Evolutionary conservation across 2,329 filamentous ascomycete genomes (phyloP), one percentile per base, ranked within the genome.

Genomic region (Graphilbum ipis-grandicollis): DNA sequence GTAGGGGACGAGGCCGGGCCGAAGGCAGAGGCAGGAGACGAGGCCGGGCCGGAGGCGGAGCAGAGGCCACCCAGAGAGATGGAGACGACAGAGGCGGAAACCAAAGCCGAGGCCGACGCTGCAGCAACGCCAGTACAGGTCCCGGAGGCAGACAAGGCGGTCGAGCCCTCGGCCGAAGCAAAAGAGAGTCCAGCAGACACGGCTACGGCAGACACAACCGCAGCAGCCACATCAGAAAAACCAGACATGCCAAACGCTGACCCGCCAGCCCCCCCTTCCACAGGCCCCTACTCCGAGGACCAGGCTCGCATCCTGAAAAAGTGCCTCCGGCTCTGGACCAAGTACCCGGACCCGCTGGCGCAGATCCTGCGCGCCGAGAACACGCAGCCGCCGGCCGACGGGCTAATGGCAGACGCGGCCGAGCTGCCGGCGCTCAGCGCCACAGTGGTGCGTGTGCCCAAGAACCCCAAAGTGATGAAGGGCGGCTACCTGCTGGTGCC

Each of bases 401-500:
- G 79, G 14, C 54, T 67, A 32, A 54, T 61, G 4, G 49, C 58
- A 0, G 62, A 65, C 45, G 58, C 53, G 51, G 62, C 56, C 17
- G 54, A 56, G 10, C 62, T 62, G 13, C 80, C 76, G 1, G 74
- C 69, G 23, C 75, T 92, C 34, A 66, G 84, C 19, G 79, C 84
- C 1, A 82, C 74, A 2, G 76, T 93, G 30, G 73, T 84, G 36
- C 71, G 75, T 30, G 71, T 90, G 9, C 69, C 77, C 37, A 93
- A 93, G 57, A 92, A 90, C 47, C 71, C 77, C 2, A 73, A 71
- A 31, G 68, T 90, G 1, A 66, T 93, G 47, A 93, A 93, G 58
- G 77, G 82, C 14, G 86, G 86, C 14, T 92, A 90, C 54, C 69
- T 98, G 14, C 66, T 96, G 31, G 81, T 82, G 3, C 85, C 85